A percentile compares a stretch with the other conserved stretches of the same genome.
These are phyloP conservation scores for Hydrangea macrophylla DNA, from an alignment of 148 eudicot species.

Conservation along the genomic window DNA sequence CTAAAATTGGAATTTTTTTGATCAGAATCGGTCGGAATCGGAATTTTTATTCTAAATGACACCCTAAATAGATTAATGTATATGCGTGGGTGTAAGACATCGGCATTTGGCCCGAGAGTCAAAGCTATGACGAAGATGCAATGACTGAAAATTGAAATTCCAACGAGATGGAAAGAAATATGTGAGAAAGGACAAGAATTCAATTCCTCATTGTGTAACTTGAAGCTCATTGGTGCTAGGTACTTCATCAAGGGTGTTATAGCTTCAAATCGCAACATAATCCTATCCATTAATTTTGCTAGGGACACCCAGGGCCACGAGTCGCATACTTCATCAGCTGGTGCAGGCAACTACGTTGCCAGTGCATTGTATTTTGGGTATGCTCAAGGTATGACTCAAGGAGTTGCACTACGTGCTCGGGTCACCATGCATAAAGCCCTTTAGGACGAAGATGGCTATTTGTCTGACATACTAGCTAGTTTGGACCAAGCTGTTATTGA, in stretches of 20 bases:
- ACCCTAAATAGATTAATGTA: no score
- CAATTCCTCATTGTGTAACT: conserved; percentile 40
- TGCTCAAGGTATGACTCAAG: conserved; percentile 43
- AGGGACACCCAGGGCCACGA: conserved; percentile 53
- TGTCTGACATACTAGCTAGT: conserved; percentile 26
- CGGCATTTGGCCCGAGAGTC: conserved; percentile 63
- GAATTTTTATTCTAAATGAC: no score
- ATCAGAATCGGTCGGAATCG: no score
- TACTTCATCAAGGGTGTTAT: conserved; percentile 41
- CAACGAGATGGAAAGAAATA: conserved; percentile 43
- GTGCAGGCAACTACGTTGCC: conserved; percentile 34
- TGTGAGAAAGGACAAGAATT: conserved; percentile 43
- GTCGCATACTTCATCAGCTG: conserved; percentile 45
- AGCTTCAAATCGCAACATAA: conserved; percentile 25
- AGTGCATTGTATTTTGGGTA: conserved; percentile 45
- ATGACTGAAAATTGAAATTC: conserved; percentile 21
- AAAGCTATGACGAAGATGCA: conserved; percentile 44
- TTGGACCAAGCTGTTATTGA: conserved; percentile 18
- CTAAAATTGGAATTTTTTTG: no score
- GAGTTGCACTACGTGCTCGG: conserved; percentile 52
- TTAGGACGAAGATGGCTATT: conserved; percentile 25
- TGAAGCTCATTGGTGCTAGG: conserved; percentile 45
- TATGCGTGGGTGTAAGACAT: no score
- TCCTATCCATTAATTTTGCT: conserved; percentile 25
- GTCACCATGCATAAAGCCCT: conserved; percentile 44